Evolutionary conservation across 208 protist genomes (phyloP).

Genomic region (Leptomonas seymouri): DNA sequence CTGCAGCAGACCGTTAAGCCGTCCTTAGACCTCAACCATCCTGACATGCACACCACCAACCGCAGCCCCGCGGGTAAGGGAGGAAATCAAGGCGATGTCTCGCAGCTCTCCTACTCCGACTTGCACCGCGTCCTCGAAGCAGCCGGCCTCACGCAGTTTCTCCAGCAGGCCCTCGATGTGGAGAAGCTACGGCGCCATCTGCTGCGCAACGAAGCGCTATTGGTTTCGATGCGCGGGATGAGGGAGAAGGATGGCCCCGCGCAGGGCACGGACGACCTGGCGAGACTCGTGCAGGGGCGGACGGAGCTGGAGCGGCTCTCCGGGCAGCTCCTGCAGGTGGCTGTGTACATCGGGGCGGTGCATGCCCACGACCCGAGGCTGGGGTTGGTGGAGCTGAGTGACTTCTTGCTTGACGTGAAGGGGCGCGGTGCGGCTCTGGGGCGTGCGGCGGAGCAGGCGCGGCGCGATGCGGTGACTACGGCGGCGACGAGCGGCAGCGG

Average conservation of each 20-base stretch:
- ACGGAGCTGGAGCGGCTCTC: conserved; percentile 25
- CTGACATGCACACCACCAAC: no score
- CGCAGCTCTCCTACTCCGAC: neutral
- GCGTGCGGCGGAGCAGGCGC: conserved; percentile 20
- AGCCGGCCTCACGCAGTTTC: conserved; percentile 5
- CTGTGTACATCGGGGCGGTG: conserved; percentile 23
- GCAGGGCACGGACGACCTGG: neutral
- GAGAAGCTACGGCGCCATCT: conserved; percentile 18
- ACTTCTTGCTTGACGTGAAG: conserved; percentile 30
- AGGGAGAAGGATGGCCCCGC: neutral
- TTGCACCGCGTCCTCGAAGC: conserved; percentile 2
- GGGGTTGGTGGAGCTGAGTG: conserved; percentile 28
- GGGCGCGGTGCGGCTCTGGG: conserved; percentile 23
- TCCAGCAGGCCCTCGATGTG: conserved; percentile 10
- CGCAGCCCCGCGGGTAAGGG: neutral
- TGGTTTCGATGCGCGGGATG: conserved; percentile 1
- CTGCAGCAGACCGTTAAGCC: neutral
- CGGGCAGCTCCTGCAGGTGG: conserved; percentile 18
- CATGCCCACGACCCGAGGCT: conserved; percentile 22
- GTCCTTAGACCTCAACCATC: conserved; percentile 12
- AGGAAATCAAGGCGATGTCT: neutral
- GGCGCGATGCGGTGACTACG: conserved; percentile 3
- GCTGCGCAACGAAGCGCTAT: conserved; percentile 17
- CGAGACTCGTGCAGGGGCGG: conserved; percentile 21
- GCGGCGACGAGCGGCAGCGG: no score